Conservation (phyloP, 148 eudicot genomes). For the Camellia sinensis region DNA sequence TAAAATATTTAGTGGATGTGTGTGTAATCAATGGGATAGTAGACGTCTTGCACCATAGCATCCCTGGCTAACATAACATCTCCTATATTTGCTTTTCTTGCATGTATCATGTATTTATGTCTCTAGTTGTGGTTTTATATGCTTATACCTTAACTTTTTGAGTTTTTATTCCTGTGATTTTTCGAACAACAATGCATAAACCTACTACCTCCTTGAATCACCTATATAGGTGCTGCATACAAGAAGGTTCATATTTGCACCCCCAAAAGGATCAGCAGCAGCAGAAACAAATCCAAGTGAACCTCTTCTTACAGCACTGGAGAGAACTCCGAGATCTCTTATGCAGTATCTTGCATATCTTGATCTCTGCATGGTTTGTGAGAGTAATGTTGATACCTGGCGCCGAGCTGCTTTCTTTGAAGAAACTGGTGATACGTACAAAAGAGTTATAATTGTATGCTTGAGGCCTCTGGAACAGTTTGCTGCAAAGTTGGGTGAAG, state of each 20-base stretch:
- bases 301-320: constrained; percentile 67
- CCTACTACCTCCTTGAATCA: neutral
- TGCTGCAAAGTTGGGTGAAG: constrained; percentile 57
- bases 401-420: constrained; percentile 92
- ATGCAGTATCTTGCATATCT: constrained; percentile 81
- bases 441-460: constrained; percentile 66
- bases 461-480: constrained; percentile 74
- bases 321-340: constrained; percentile 63
- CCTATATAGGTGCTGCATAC: constrained; percentile 67
- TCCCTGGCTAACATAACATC: constrained; percentile 1
- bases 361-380: constrained; percentile 91
- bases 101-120: neutral
- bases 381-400: constrained; percentile 77
- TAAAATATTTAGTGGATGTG: neutral
- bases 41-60: neutral
- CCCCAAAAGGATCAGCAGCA: constrained; percentile 85
- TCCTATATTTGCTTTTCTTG: neutral
- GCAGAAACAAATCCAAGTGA: constrained; percentile 86
- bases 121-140: neutral
- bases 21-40: neutral
- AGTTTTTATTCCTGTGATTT: neutral
- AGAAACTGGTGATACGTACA: constrained; percentile 91
- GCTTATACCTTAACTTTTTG: neutral
- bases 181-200: neutral
- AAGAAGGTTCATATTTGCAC: constrained; percentile 77